Evolutionary conservation across 176 grass and related monocot genomes (phyloP), one percentile per base, ranked within the genome.

Genomic region (Oryza meyeriana): DNA sequence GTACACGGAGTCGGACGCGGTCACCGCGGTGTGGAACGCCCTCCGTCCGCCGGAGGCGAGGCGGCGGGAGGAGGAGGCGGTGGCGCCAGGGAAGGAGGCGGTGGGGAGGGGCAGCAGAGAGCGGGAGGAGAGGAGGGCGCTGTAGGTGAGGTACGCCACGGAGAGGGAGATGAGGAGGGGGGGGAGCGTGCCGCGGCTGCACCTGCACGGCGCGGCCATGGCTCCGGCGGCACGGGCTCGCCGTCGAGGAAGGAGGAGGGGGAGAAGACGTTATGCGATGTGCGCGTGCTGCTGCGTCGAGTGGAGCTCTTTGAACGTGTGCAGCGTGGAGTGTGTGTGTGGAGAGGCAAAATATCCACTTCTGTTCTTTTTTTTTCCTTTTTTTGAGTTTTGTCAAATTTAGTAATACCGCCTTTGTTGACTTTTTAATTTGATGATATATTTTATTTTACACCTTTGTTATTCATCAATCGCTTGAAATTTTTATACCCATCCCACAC

Each of bases 1-100:
- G 86, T 98, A 98, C 3, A 88, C 86, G 25, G 88, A 88, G 38
- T 77, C 88, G 1, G 88, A 89, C 18, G 95, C 84, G 2, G 95
- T 98, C 28, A 95, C 92, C 26, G 95, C 95, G 27, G 92, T 94
- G 92, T 98, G 95, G 86, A 98, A 98, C 33, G 24, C 36, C 80
- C 86, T 82, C 36, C 55, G 63, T 12, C 44, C 28, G 5, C 1
- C 25, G 10, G 24, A 12, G 33, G 41, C 78, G 22, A 79, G 68
- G 79, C 58, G 80, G 77, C 75, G 83, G 66, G 85, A 71, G 22
- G 83, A 69, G 25, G 83, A 4, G 44, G 61, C 29, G 61, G 83
- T 8, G 45, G 62, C 34, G 52, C 45, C 31, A 40, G 59, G 38
- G 47, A 45, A 81, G 61, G 69, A 79, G 59, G 88, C 62, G 72